Base-by-base conservation (phyloP, 2,329 filamentous ascomycete genomes). In the Cladosporium phlei region DNA sequence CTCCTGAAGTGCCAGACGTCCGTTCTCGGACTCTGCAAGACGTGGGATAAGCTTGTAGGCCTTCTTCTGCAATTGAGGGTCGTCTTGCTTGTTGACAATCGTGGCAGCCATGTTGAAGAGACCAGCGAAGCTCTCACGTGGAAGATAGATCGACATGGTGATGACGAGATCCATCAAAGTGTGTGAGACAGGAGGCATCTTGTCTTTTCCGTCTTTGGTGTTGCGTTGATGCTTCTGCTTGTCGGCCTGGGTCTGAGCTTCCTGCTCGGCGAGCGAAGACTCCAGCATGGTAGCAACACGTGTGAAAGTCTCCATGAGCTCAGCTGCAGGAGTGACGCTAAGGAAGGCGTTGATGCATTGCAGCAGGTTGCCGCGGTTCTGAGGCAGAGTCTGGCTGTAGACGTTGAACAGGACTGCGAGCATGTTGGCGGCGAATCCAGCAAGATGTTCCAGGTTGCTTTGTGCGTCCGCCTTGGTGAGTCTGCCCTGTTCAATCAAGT, bases 361-460 rank as follows among this genome's bases (percentile, higher is more conserved):
- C 25, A 98, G 74, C 45, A 98, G 93, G 16, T 87, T 88, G 0
- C 88, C 90, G 56, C 93, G 80, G 60, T 88, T 93, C 61, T 96
- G 88, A 2, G 93, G 91, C 20, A 98, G 76, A 1, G 93, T 98
- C 66, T 96, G 87, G 54, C 87, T 95, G 71, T 98, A 98, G 34
- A 98, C 91, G 63, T 98, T 98, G 76, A 98, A 97, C n/a, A 98
- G 73, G 0, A 97, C 91, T 5, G 93, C 90, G 32, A 98, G 79
- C 69, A 98, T 79, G 59, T 97, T 97, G 51, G 85, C 85, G 1
- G 91, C 78, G 61, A 93, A 90, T 1, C 73, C 72, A 12, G 87
- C 82, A 10, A 98, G 74, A 63, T 95, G 84, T n/a, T 80, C 72
- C 29, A 97, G 70, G 62, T 96, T 96, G 67, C 83, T 83, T 64